Base-by-base conservation (phyloP, 1,284 basidiomycete genomes). In the Inonotus obliquus region DNA sequence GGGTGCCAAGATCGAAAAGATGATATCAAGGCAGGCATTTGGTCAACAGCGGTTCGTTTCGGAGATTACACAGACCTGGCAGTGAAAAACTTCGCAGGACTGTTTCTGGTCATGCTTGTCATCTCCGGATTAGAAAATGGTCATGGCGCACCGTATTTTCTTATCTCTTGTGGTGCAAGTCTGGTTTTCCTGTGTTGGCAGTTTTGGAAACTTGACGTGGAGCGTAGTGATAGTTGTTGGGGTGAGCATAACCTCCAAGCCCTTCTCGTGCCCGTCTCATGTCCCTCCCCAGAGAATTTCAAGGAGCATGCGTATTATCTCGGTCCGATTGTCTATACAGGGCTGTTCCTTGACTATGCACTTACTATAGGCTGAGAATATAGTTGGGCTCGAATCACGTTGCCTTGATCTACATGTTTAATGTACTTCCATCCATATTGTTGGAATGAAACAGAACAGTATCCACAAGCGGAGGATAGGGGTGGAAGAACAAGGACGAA, bases 21-120 rank as follows among this genome's bases (percentile, higher is more conserved):
- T 66, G 79, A 82, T 63, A 66, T 75, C 19, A 68, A 72, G 49
- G 75, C 74, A 0, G 78, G 78, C 21, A 75, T 82, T 63, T 77
- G 77, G 65, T 79, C 77, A 11, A 80, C 78, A 4, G 79, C 79
- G 0, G 66, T 80, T 35, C 69, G 81, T 21, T 79, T 82, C 61
- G 70, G 74, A 2, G 63, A 70, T 7, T 60, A 68, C 7, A 74
- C 75, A 1, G 70, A 71, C 21, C 72, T 73, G 1, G 71, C 78
- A 58, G 69, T 79, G 0, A 65, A 72, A 0, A 63, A 67, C 6
- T 77, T 81, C 55, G 75, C 75, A 0, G 62, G 68, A 0, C 65
- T 66, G 2, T 77, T 77, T 64, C 65, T 77, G 19, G 65, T 68
- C 2, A 64, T 74, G 29, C 71, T 79, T 21, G 67, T 68, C 0